Evolutionary conservation across 495 filamentous ascomycete species (phyloP), one percentile per base, ranked within the genome.

Genomic region (Beverwykella pulmonaria): DNA sequence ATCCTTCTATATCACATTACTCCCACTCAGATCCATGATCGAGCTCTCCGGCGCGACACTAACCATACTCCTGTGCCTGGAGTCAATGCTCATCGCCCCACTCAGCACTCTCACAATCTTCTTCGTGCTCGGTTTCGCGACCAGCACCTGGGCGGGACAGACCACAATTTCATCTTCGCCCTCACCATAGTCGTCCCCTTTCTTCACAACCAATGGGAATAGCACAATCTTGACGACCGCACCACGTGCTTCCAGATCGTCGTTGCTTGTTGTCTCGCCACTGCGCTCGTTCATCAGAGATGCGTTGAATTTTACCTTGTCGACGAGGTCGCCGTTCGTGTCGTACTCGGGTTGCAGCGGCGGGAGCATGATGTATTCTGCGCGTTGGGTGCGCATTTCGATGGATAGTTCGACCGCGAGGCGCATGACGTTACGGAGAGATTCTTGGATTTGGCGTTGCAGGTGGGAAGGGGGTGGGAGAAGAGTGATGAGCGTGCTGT

Each of bases 321-420:
- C 89, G 32, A 83, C 82, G 19, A 98, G 85, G 70, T 97, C 93
- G 70, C 94, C 94, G 65, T 92, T 89, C 67, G 87, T 89, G 77
- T 98, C 93, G 79, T 94, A 98, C 72, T 96, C 92, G 12, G 95
- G 93, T 68, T 92, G 91, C n/a, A 95, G 82, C 9, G 94, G 93
- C 3, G 93, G 93, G 6, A 96, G 87, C 93, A 98, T 97, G 77
- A 94, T 92, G 78, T 93, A 98, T 76, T 97, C 93, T 19, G 94
- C 92, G 15, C 92, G 83, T 75, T 98, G 94, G 19, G 88, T 93
- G 69, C 94, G 91, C 95, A 98, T 97, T 80, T 97, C 92, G 66
- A 98, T 86, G 2, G 92, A 91, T 3, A 98, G 82, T 46, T 88
- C 88, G 34, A 93, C 93, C 0, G 94, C 93, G 30, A 90, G 83